Conservation (phyloP, 2,329 filamentous ascomycete genomes). For the Pseudogymnoascus sp. region DNA sequence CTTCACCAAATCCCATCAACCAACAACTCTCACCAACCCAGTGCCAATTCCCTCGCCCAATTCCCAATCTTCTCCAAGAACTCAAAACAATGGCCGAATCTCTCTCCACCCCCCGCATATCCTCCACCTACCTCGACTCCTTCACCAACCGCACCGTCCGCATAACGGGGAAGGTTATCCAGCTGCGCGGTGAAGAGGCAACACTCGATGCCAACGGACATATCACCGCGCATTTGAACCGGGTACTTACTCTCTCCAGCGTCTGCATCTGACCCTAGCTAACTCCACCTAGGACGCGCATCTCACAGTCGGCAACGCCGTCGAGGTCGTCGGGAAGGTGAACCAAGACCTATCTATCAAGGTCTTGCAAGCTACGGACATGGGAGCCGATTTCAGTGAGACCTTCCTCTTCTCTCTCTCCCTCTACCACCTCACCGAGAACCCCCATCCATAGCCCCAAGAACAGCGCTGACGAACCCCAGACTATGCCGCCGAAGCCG, state of each 20-base stretch:
- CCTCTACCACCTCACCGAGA: slow-evolving; percentile 4
- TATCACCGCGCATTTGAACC: slow-evolving; percentile 66
- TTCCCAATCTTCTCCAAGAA: slow-evolving; percentile 18
- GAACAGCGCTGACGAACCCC: not conserved
- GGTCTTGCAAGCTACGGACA: slow-evolving; percentile 61
- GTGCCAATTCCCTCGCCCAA: not conserved
- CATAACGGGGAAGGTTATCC: slow-evolving; percentile 75
- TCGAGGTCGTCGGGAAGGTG: slow-evolving; percentile 75
- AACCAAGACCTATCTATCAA: slow-evolving; percentile 65
- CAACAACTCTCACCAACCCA: slow-evolving; percentile 4
- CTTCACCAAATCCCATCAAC: slow-evolving; percentile 3
- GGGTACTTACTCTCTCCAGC: slow-evolving; percentile 39
- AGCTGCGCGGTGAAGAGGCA: slow-evolving; percentile 74
- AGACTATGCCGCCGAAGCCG: slow-evolving; percentile 72
- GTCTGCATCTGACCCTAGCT: not conserved
- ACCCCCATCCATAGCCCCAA: not conserved
- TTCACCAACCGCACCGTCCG: slow-evolving; percentile 73
- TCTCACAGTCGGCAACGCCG: slow-evolving; percentile 60
- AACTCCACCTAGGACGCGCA: slow-evolving; percentile 55
- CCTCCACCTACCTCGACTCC: slow-evolving; percentile 67
- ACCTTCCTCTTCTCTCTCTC: slow-evolving; percentile 11
- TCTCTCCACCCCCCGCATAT: slow-evolving; percentile 71
- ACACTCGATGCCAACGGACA: slow-evolving; percentile 73
- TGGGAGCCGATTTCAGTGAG: slow-evolving; percentile 39
- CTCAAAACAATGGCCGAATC: slow-evolving; percentile 56